Percentiles rank a stretch among this genome's conserved stretches.
Conservation (phyloP, 805 yeast genomes). For the Yarrowia bubula region DNA sequence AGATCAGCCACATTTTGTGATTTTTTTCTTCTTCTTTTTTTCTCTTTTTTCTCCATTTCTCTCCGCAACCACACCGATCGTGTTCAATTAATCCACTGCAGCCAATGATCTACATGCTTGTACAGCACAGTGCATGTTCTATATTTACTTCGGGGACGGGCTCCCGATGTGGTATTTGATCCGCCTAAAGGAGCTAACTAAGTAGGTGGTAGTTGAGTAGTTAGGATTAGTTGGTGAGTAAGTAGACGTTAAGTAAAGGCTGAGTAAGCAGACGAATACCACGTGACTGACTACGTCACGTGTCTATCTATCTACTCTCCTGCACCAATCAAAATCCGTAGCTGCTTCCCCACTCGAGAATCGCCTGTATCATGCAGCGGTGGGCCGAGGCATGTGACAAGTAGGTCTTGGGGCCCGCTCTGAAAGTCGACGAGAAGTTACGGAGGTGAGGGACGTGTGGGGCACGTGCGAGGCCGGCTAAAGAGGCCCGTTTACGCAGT, state of each 20-base stretch:
- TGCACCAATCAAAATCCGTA: slow-evolving; percentile 8
- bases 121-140: background rate
- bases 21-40: too few species aligned
- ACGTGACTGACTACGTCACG: too few species aligned
- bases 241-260: too few species aligned
- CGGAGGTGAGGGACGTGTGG: background rate
- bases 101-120: too few species aligned
- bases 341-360: background rate
- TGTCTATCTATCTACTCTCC: background rate
- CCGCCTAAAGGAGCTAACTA: background rate
- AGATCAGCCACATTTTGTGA: too few species aligned
- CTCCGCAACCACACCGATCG: too few species aligned
- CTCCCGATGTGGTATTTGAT: background rate
- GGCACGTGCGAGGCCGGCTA: background rate
- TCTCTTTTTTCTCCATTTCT: too few species aligned
- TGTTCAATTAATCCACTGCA: too few species aligned
- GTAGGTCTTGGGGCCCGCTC: background rate
- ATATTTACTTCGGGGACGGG: background rate
- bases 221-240: background rate
- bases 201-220: too few species aligned
- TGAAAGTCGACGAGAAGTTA: background rate
- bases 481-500: background rate
- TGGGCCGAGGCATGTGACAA: slow-evolving; percentile 23
- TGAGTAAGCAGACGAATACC: background rate
- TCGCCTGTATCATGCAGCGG: slow-evolving; percentile 16